Evolutionary conservation across 2,329 filamentous ascomycete species (phyloP).

Genomic region (Aureobasidium leucospermi): DNA sequence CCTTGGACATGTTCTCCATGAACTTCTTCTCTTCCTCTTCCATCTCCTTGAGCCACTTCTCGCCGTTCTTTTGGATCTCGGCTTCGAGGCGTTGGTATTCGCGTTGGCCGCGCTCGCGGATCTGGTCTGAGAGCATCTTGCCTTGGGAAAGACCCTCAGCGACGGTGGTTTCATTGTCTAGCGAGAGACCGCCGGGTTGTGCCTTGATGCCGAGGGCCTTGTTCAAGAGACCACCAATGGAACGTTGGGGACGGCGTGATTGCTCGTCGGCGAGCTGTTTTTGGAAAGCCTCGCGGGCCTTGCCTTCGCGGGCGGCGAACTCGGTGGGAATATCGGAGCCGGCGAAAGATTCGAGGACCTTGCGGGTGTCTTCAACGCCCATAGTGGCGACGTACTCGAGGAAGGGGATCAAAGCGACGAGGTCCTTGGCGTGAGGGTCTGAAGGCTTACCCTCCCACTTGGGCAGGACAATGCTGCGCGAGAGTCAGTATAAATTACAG

Average conservation of each 20-base stretch:
- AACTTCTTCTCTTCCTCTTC: conserved; percentile 79
- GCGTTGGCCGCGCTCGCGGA: conserved; percentile 81
- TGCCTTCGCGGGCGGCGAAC: conserved; percentile 80
- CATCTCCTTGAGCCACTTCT: conserved; percentile 94
- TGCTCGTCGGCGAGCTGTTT: conserved; percentile 65
- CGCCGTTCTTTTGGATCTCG: conserved; percentile 87
- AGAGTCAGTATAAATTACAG: not conserved
- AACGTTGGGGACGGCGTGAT: conserved; percentile 52
- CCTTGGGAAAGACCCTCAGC: conserved; percentile 77
- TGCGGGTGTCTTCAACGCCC: conserved; percentile 77
- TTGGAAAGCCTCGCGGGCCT: conserved; percentile 77
- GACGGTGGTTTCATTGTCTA: conserved; percentile 47
- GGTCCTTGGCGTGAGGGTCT: conserved; percentile 59
- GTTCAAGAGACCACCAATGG: conserved; percentile 49
- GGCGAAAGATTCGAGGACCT: conserved; percentile 40
- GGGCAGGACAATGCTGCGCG: conserved; percentile 60
- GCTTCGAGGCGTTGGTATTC: conserved; percentile 85
- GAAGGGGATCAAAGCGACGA: conserved; percentile 88
- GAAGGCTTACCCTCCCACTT: conserved; percentile 80
- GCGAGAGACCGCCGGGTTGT: conserved; percentile 52
- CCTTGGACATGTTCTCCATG: conserved; percentile 84
- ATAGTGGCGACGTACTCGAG: conserved; percentile 95
- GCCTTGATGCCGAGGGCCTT: conserved; percentile 72
- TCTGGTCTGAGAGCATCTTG: conserved; percentile 95
- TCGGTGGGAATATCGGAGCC: conserved; percentile 84